A percentile compares a stretch with the other conserved stretches of the same genome.
phyloP scores from a whole-genome alignment of 1,139 yeast genomes.

The Yamadazyma dushanensis region DNA sequence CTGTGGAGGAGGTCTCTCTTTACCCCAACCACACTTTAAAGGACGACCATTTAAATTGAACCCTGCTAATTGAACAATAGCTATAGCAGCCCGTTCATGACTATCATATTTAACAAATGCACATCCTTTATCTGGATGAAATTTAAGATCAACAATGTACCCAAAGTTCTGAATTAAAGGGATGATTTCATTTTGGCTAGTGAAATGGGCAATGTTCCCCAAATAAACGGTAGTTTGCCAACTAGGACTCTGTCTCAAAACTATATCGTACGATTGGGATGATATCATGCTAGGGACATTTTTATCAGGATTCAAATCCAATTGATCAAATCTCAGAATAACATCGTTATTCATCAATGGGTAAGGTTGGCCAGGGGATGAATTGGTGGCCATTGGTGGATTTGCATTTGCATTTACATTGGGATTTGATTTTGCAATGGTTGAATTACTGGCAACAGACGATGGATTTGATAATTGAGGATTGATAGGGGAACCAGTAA shows the following conservation, averaged over 20 bases:
- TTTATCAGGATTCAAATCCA: neutral
- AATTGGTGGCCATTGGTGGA: neutral
- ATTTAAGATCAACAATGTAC: conserved; percentile 75
- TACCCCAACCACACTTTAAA: conserved; percentile 88
- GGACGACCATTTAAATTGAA: conserved; percentile 75
- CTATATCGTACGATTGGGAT: conserved; percentile 61
- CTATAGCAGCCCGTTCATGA: conserved; percentile 87
- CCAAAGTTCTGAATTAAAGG: conserved; percentile 83
- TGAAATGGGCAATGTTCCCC: conserved; percentile 80
- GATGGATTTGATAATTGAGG: neutral
- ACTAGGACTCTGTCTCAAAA: conserved; percentile 72
- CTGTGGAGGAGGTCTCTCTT: conserved; percentile 19
- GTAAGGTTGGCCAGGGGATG: neutral
- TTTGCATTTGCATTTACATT: neutral
- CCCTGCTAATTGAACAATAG: conserved; percentile 81
- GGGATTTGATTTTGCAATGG: neutral
- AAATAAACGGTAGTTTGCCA: conserved; percentile 90
- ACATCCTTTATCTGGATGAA: conserved; percentile 79
- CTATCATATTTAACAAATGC: conserved; percentile 85
- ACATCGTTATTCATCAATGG: neutral
- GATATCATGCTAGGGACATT: neutral
- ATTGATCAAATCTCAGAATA: neutral
- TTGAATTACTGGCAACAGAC: neutral
- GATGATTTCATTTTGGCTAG: conserved; percentile 69
- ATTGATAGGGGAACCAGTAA: neutral